Conservation (phyloP, 805 yeast species). For the Blastobotrys mokoenaii region DNA sequence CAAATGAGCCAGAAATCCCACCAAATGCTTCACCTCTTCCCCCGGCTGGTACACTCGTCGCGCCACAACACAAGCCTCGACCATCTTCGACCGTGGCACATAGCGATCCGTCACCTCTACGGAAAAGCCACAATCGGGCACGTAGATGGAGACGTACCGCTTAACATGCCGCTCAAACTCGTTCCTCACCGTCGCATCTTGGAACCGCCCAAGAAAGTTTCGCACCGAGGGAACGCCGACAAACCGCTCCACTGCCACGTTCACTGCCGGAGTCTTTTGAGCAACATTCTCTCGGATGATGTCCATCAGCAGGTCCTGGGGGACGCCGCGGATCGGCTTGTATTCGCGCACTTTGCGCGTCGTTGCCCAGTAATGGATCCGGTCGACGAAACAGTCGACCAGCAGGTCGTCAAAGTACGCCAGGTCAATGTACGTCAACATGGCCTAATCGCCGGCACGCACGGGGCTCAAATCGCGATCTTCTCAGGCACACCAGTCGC, state of each 20-base stretch:
- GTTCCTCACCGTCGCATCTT: conserved; percentile 13
- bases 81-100: conserved; percentile 19
- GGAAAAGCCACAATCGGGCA: conserved; percentile 34
- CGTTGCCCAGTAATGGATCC: conserved; percentile 25
- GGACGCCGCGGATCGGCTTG: conserved; percentile 19
- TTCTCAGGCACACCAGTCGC: background rate
- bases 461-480: too few relatives aligned
- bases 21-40: conserved; percentile 29
- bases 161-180: conserved; percentile 32
- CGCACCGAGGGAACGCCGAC: conserved; percentile 21
- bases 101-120: conserved; percentile 38
- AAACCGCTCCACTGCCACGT: conserved; percentile 23
- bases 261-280: conserved; percentile 4
- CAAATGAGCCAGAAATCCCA: conserved; percentile 33
- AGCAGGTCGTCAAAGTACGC: conserved; percentile 25
- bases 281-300: conserved; percentile 7
- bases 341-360: conserved; percentile 23
- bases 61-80: conserved; percentile 36
- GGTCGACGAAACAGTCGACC: conserved; percentile 23
- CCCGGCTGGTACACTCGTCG: conserved; percentile 24
- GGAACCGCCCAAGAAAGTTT: conserved; percentile 23
- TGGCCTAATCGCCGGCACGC: background rate
- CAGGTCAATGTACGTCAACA: conserved; percentile 21
- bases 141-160: conserved; percentile 31
- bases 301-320: background rate